Evolutionary conservation across 2,329 filamentous ascomycete genomes (phyloP).

Genomic region (Ilyonectria mors-panacis): DNA sequence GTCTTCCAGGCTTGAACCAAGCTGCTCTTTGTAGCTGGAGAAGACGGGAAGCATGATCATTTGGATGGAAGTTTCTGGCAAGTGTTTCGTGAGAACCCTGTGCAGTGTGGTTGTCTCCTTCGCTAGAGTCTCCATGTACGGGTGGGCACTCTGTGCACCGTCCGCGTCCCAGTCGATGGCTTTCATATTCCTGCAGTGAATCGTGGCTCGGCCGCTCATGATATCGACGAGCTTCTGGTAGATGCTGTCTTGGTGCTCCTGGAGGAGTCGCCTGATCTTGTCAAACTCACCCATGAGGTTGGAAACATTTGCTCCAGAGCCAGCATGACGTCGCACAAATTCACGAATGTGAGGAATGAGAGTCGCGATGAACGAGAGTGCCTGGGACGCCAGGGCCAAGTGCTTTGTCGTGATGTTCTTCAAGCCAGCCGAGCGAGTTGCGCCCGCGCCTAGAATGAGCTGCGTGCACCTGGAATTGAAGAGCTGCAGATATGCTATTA

Average conservation of each 20-base stretch:
- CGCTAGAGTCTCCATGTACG: constrained; percentile 88
- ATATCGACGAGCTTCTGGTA: constrained; percentile 95
- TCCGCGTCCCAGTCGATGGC: constrained; percentile 80
- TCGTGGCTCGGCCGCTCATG: constrained; percentile 82
- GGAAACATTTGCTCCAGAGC: constrained; percentile 66
- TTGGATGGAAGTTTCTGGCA: constrained; percentile 81
- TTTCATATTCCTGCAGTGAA: constrained; percentile 82
- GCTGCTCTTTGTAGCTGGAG: constrained; percentile 83
- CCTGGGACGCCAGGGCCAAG: constrained; percentile 90
- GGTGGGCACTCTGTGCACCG: constrained; percentile 63
- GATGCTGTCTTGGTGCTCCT: constrained; percentile 92
- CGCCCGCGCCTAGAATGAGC: constrained; percentile 93
- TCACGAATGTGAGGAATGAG: constrained; percentile 92
- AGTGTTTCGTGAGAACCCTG: constrained; percentile 84
- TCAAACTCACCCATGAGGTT: constrained; percentile 87
- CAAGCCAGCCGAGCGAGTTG: constrained; percentile 87
- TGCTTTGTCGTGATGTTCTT: constrained; percentile 98
- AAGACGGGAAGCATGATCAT: constrained; percentile 93
- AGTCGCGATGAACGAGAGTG: constrained; percentile 87
- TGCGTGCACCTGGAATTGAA: constrained; percentile 99
- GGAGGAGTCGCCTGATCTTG: constrained; percentile 84
- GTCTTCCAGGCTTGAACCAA: constrained; percentile 78
- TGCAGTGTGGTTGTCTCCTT: constrained; percentile 91
- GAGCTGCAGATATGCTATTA: constrained; percentile 89
- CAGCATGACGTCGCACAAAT: constrained; percentile 85